Evolutionary conservation across 2,329 filamentous ascomycete species (phyloP), one percentile per base, ranked within the genome.

Genomic region (Cladophialophora yegresii): DNA sequence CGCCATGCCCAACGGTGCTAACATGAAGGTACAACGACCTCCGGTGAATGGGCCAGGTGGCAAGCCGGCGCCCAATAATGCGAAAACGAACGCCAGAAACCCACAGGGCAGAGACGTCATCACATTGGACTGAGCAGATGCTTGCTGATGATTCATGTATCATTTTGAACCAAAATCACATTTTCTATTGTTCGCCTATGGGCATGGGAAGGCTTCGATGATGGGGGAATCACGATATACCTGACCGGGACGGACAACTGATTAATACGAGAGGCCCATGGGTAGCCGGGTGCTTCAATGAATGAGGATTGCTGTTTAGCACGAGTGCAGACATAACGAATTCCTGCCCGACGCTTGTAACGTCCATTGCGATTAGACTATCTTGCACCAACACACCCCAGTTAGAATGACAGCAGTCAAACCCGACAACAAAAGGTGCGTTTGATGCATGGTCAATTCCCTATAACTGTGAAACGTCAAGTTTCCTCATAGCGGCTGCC

Each of bases 41-140:
- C 20, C 45, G 22, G 10, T 10, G n/a, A 51, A 9, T 59, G 30
- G 8, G 13, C n/a, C 30, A 28, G 57, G 57, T 23, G 57, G 45
- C 23, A 59, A 47, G 43, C 4, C 57, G 28, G 36, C 50, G 47
- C 45, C 47, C 13, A 28, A 28, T 51, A 59, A 55, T 50, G 30
- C 51, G 13, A 64, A 64, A 28, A 51, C n/a, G 28, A 64, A 53
- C 33, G 22, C 57, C 20, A 64, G 60, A 22, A 30, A 47, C 22
- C 13, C 47, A 10, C 58, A 57, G 36, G 63, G 61, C 23, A 54
- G 59, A 26, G 66, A 67, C 30, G 66, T 67, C 45, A 67, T 67
- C 22, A 65, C 56, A 26, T 49, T 67, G 56, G 66, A 67, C 43
- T 67, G 55, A 55, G 23, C n/a, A 32, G 43, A 43, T 47, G 13